A percentile compares a stretch with the other conserved stretches of the same genome.
These are phyloP conservation scores for Diatrype stigma DNA, from an alignment of 2,329 filamentous ascomycete species.

Conservation along the genomic window DNA sequence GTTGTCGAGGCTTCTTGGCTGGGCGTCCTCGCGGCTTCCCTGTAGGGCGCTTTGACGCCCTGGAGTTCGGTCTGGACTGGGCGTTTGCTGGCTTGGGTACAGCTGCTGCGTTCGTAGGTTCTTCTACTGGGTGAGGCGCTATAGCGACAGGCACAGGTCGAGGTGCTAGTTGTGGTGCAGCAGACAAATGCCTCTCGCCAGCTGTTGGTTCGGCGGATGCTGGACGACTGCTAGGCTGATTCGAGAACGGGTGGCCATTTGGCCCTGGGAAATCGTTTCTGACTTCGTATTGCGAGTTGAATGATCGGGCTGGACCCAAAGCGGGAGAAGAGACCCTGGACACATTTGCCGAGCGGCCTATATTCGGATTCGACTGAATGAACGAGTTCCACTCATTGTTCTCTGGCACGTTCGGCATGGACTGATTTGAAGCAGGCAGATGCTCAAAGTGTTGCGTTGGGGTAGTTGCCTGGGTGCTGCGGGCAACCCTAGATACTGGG, in stretches of 20 bases:
- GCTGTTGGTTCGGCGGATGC: conserved; percentile 21
- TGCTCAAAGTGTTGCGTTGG: conserved; percentile 13
- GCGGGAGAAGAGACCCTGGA: conserved; percentile 26
- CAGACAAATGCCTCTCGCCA: conserved; percentile 10
- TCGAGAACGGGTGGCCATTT: conserved; percentile 14
- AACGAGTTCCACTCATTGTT: conserved; percentile 75
- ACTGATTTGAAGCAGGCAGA: conserved; percentile 11
- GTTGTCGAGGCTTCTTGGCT: conserved; percentile 43
- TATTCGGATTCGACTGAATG: conserved; percentile 62
- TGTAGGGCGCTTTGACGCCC: conserved; percentile 52
- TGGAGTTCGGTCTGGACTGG: conserved; percentile 56
- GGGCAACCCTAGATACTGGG: conserved; percentile 59
- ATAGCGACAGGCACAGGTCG: conserved; percentile 7
- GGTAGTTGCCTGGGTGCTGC: conserved; percentile 18
- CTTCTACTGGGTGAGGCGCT: conserved; percentile 11
- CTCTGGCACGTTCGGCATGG: conserved; percentile 51
- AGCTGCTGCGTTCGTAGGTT: conserved; percentile 14
- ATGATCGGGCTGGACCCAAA: conserved; percentile 26
- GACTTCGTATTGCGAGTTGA: conserved; percentile 20
- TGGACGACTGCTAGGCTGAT: conserved; percentile 18
- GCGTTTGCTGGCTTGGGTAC: conserved; percentile 32
- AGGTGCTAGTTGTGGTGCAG: conserved; percentile 8
- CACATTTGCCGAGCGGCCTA: conserved; percentile 36
- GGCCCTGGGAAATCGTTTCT: conserved; percentile 13
- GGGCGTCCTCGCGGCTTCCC: conserved; percentile 54